Base-by-base conservation (phyloP, 768 basidiomycete genomes). In the Lepiota venenata region DNA sequence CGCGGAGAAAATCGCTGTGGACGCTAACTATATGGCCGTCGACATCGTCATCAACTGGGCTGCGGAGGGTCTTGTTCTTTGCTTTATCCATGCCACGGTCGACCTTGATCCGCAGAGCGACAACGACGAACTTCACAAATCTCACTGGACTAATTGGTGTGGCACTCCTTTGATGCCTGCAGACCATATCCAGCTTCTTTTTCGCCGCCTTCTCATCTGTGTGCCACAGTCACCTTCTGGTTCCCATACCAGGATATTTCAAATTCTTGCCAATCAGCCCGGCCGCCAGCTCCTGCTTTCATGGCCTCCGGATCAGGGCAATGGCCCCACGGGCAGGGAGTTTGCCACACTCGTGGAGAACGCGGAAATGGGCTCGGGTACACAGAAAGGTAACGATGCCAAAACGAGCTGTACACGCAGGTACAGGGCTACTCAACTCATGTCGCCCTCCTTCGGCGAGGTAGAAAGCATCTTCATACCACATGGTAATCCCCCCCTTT, bases 1-100 rank as follows among this genome's bases (percentile, higher is more conserved):
- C 56, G 84, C 78, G 6, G 84, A 89, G 60, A 87, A 86, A 69
- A 76, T 87, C 58, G 75, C 81, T 10, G 63, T 84, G 15, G 89
- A 93, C 73, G 69, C 73, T 25, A 73, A 91, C 64, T 93, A 92
- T 68, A 86, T 93, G 82, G 85, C 85, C 4, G 87, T 90, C 56
- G 91, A 94, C 70, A 84, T 94, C 63, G 91, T 93, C 63, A 88
- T 92, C 65, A 94, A 92, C 69, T 89, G 85, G 83, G 91, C 89
- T 47, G 88, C 89, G 14, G 88, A 93, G 57, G 87, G 84, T 55
- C 82, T 94, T 64, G 88, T 93, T 56, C 76, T 94, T 32, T 93
- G 91, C 68, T 94, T 94, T 74, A 82, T 93, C 46, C 91, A 94
- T 63, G 91, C 91, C 39, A 83, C 83, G 29, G 81, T 82, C 56